These are phyloP conservation scores for Lathyrus tuberosus DNA, from an alignment of 306 rosid genomes.

Conservation along the genomic window DNA sequence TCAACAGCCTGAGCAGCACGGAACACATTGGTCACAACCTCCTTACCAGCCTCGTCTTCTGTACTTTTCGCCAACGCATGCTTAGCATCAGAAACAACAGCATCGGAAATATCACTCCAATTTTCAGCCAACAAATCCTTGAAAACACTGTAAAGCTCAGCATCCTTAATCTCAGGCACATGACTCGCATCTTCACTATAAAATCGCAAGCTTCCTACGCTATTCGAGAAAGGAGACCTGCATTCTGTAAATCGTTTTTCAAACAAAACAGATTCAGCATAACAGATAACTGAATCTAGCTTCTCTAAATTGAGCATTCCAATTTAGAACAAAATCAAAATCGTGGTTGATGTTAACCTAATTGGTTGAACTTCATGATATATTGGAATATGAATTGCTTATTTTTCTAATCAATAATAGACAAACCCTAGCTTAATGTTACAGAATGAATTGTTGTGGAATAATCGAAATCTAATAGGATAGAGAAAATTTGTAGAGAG, in stretches of 20 bases:
- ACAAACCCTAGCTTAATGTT: constrained; percentile 3
- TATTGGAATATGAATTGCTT: not conserved
- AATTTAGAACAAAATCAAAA: too few species aligned
- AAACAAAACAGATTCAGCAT: constrained; percentile 37
- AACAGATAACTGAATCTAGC: not conserved
- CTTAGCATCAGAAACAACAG: constrained; percentile 56
- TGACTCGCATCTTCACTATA: constrained; percentile 62
- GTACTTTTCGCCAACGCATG: constrained; percentile 65
- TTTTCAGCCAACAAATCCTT: constrained; percentile 81
- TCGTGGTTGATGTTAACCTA: too few species aligned
- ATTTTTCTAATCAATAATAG: not conserved
- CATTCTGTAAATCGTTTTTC: constrained; percentile 50
- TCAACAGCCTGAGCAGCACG: constrained; percentile 83
- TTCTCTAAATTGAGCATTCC: too few species aligned
- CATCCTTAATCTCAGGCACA: constrained; percentile 66
- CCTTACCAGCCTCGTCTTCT: constrained; percentile 73
- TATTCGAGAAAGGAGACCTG: constrained; percentile 54
- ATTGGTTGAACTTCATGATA: not conserved
- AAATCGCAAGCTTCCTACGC: constrained; percentile 57
- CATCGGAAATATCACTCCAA: constrained; percentile 65
- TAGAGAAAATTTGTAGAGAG: not conserved
- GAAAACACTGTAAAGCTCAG: constrained; percentile 63
- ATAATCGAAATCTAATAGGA: not conserved
- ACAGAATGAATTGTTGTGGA: not conserved
- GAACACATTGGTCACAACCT: constrained; percentile 61